Percentiles rank a stretch among this genome's conserved stretches.
Conservation (phyloP, 805 yeast genomes). For the Kregervanrija delftensis region DNA sequence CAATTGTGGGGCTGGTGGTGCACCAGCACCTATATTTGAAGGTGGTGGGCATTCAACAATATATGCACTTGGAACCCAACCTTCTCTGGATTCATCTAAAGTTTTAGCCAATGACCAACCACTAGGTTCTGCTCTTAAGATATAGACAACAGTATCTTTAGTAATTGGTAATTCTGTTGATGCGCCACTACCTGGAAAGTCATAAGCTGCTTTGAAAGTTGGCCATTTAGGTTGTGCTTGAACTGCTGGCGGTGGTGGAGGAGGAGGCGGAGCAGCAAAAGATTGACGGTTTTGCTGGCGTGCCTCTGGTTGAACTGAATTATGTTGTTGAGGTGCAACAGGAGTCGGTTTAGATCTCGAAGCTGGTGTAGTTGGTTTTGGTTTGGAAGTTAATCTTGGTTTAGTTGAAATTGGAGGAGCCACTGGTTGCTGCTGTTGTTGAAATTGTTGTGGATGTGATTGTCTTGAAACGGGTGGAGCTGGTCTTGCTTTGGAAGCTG, state of each 20-base stretch:
- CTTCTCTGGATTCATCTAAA: slow-evolving; percentile 70
- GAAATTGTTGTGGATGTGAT: slow-evolving; percentile 9
- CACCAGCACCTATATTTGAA: slow-evolving; percentile 22
- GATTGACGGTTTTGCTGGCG: too few species aligned
- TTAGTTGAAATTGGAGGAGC: slow-evolving; percentile 8
- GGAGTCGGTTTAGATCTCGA: slow-evolving; percentile 18
- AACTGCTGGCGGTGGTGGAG: slow-evolving; percentile 75
- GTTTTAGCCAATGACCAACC: slow-evolving; percentile 94
- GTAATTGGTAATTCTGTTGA: slow-evolving; percentile 74
- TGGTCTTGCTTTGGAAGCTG: slow-evolving; percentile 15
- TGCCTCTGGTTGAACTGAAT: not conserved
- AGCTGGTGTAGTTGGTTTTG: slow-evolving; percentile 18
- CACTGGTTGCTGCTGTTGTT: slow-evolving; percentile 12
- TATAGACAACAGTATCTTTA: slow-evolving; percentile 69
- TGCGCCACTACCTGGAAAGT: slow-evolving; percentile 79
- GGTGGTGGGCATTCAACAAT: slow-evolving; percentile 55
- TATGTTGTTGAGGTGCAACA: slow-evolving; percentile 13
- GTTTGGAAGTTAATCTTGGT: slow-evolving; percentile 8
- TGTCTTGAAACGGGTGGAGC: slow-evolving; percentile 12
- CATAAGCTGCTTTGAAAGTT: slow-evolving; percentile 78
- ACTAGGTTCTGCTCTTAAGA: slow-evolving; percentile 66
- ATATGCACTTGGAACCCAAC: slow-evolving; percentile 98
- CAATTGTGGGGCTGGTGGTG: slow-evolving; percentile 31
- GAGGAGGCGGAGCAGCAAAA: slow-evolving; percentile 35
- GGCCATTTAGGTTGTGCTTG: slow-evolving; percentile 60